Evolutionary conservation across 169 alveolate species (phyloP), one percentile per base, ranked within the genome.

Genomic region (Plasmodium coatneyi): DNA sequence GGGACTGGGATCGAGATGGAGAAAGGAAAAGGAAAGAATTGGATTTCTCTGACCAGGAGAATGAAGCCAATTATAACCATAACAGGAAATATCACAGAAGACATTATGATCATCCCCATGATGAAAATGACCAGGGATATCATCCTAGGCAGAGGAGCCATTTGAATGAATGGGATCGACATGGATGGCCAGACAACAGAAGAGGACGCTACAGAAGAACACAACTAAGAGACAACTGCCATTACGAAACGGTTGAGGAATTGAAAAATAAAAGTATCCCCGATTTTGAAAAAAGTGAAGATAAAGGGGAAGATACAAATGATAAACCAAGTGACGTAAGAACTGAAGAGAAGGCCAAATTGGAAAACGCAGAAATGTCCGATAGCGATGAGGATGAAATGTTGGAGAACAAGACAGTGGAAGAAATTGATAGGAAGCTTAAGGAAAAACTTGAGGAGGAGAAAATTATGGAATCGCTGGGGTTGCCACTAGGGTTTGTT

Each of bases 371-470:
- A 6, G 92, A 83, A 71, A 43, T 71, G 70, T 22, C 30, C 7
- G 56, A 71, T 1, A 83, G 46, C 5, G 83, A 83, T 71, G 82
- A 83, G 25, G 78, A 72, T 43, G 92, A 70, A 70, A 39, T 36
- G 5, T 28, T 28, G 54, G 16, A 83, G 22, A 36, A 12, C 46
- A n/a, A 39, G 52, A 70, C 16, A 39, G 72, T 36, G 19, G 82
- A 83, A 36, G 92, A 83, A 83, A 83, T 83, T 71, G 76, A 83
- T 71, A 83, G 76, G 76, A 83, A 71, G 92, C 70, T 83, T 25
- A 56, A 83, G 34, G 92, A 83, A 83, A 83, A 83, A 46, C 60
- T 83, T n/a, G 83, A 83, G 78, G 92, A 83, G 82, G 92, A 83
- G 54, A 83, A 70, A 71, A 83, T 71, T 79, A 83, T 83, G 92